Percentiles rank a stretch among this genome's conserved stretches.
Conservation (phyloP, 805 yeast genomes). For the Wickerhamomyces alni region DNA sequence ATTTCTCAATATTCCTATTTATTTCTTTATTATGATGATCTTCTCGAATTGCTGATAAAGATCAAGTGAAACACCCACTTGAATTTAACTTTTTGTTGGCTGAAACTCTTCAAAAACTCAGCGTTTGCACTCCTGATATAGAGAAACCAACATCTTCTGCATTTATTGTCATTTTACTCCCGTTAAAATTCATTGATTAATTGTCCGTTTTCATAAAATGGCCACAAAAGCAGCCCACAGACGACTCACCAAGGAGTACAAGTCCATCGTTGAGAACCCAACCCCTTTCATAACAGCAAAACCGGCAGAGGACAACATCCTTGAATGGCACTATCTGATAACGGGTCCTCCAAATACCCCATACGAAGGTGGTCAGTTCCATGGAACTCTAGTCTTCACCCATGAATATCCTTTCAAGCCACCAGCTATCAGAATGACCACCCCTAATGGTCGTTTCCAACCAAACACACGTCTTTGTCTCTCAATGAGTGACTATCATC, state of each 20-base stretch:
- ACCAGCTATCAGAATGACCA: slow-evolving; percentile 81
- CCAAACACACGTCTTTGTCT: slow-evolving; percentile 79
- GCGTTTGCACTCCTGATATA: too few species aligned
- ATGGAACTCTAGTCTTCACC: slow-evolving; percentile 81
- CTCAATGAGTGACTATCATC: slow-evolving; percentile 93
- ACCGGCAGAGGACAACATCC: slow-evolving; percentile 80
- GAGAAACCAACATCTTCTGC: too few species aligned
- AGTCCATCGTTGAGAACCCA: slow-evolving; percentile 67
- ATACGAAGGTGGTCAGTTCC: slow-evolving; percentile 81
- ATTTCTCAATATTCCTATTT: too few species aligned
- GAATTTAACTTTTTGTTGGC: too few species aligned
- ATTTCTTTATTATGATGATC: too few species aligned
- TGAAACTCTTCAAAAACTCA: too few species aligned
- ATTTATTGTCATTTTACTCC: too few species aligned
- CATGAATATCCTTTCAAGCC: slow-evolving; percentile 87
- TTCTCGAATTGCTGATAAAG: too few species aligned
- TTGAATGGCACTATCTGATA: slow-evolving; percentile 91
- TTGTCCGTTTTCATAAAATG: too few species aligned
- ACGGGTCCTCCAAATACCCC: slow-evolving; percentile 92
- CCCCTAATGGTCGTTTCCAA: slow-evolving; percentile 86
- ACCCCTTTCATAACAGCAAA: slow-evolving; percentile 81
- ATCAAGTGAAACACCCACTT: too few species aligned
- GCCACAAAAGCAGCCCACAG: slow-evolving; percentile 40
- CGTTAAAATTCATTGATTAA: too few species aligned
- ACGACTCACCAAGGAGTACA: slow-evolving; percentile 73